Percentiles rank a stretch among this genome's conserved stretches.
These are phyloP conservation scores for Cercophora newfieldiana DNA, from an alignment of 495 filamentous ascomycete genomes.

Conservation along the genomic window DNA sequence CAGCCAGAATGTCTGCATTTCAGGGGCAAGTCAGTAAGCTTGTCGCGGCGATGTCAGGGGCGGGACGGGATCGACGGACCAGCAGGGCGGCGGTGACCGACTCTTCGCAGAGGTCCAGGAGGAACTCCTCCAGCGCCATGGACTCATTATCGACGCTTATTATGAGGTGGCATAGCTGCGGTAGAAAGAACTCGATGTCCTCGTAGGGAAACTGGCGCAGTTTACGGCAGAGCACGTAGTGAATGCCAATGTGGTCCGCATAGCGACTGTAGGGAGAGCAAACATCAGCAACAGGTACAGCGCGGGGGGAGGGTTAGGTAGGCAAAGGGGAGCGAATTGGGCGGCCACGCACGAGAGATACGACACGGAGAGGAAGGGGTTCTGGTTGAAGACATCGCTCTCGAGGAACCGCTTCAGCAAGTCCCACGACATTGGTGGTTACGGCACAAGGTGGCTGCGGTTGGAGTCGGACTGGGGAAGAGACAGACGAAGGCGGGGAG, in stretches of 20 bases:
- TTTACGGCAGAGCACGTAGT: constrained; percentile 77
- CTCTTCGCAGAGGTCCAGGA: constrained; percentile 76
- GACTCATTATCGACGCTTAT: constrained; percentile 80
- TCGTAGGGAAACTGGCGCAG: constrained; percentile 77
- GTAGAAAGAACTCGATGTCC: constrained; percentile 82
- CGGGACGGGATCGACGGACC: constrained; percentile 45
- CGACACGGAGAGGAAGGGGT: constrained; percentile 75
- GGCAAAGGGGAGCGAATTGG: neutral
- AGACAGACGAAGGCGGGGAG: constrained; percentile 22
- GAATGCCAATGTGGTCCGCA: constrained; percentile 78
- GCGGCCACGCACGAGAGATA: constrained; percentile 66
- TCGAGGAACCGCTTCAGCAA: constrained; percentile 76
- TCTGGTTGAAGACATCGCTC: constrained; percentile 79
- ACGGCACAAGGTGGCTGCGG: constrained; percentile 24
- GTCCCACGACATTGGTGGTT: constrained; percentile 53
- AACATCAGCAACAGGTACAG: neutral
- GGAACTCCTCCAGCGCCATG: constrained; percentile 79
- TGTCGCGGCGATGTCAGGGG: neutral
- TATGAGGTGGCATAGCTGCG: constrained; percentile 76
- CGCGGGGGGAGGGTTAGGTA: constrained; percentile 24
- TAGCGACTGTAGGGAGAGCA: constrained; percentile 58
- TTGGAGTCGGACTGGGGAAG: constrained; percentile 23
- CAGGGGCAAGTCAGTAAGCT: constrained; percentile 17
- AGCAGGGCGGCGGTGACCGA: constrained; percentile 74
- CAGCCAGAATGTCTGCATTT: constrained; percentile 73